A percentile compares a stretch with the other conserved stretches of the same genome.
Conservation (phyloP, 2,329 filamentous ascomycete genomes). For the Aspergillus luchuensis region DNA sequence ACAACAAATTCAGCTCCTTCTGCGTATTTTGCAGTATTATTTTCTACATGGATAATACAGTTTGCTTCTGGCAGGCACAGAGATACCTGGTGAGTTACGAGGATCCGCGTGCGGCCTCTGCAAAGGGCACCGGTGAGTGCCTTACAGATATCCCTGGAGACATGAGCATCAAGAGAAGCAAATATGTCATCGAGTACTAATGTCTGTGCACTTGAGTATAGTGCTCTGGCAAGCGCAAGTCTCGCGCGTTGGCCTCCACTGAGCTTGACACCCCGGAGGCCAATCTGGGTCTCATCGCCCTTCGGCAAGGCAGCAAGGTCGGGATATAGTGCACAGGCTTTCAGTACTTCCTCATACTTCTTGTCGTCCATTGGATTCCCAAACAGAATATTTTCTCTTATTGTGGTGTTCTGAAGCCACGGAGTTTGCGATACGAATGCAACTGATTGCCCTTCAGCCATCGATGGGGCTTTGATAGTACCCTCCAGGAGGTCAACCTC, state of each 20-base stretch:
- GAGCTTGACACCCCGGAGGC: not conserved
- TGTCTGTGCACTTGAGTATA: not conserved
- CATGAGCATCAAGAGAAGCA: not conserved
- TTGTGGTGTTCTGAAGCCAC: not conserved
- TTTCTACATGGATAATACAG: not conserved
- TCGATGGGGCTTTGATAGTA: not conserved
- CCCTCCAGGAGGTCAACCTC: constrained; percentile 45
- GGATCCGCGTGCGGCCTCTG: not conserved
- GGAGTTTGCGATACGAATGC: not conserved
- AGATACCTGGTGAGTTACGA: not conserved
- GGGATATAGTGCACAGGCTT: not conserved
- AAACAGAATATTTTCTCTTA: not conserved
- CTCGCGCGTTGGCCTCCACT: constrained; percentile 2
- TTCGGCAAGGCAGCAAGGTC: constrained; percentile 1
- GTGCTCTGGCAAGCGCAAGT: not conserved
- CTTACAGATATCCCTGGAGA: not conserved
- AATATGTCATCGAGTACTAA: not conserved
- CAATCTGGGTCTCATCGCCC: not conserved
- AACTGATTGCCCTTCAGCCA: not conserved
- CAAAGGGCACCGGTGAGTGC: not conserved
- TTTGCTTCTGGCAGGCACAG: not conserved
- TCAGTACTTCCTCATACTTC: not conserved
- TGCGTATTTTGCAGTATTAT: not conserved
- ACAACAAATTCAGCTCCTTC: not conserved
- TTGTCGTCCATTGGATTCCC: not conserved